A percentile compares a stretch with the other conserved stretches of the same genome.
These are phyloP conservation scores for Boletus sensibilis DNA, from an alignment of 768 basidiomycete species.

Conservation along the genomic window DNA sequence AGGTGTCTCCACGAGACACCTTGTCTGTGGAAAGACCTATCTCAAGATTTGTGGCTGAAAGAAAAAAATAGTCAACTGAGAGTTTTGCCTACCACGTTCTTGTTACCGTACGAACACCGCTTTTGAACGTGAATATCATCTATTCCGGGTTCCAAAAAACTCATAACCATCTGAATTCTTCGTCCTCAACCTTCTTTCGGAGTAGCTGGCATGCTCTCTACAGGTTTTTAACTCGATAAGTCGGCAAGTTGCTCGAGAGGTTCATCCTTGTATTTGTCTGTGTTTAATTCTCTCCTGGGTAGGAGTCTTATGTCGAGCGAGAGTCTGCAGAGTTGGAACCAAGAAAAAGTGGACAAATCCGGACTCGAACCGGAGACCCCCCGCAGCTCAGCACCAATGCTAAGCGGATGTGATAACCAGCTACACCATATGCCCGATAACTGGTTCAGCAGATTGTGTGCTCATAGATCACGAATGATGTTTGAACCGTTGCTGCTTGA, in stretches of 20 bases:
- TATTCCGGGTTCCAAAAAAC: not conserved
- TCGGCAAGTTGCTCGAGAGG: not conserved
- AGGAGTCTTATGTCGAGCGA: too few species aligned
- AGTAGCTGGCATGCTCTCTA: not conserved
- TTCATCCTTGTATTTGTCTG: not conserved
- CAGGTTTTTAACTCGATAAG: not conserved
- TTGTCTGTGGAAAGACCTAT: constrained; percentile 12
- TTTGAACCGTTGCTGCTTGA: not conserved
- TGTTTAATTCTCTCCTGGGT: not conserved
- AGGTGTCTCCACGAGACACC: not conserved
- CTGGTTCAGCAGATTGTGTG: not conserved
- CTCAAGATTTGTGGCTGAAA: constrained; percentile 37
- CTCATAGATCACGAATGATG: not conserved
- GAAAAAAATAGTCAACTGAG: constrained; percentile 21
- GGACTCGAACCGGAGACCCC: constrained; percentile 42
- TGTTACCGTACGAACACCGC: not conserved
- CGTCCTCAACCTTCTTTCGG: not conserved
- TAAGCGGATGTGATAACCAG: constrained; percentile 43
- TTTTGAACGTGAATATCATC: not conserved
- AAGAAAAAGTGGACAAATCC: constrained; percentile 38
- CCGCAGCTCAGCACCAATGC: constrained; percentile 34
- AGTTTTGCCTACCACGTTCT: not conserved
- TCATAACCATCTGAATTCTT: not conserved
- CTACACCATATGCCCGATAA: constrained; percentile 38
- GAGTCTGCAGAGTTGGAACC: not conserved